Base-by-base conservation (phyloP, 805 yeast species). In the Jamesozyma jinghongensis region DNA sequence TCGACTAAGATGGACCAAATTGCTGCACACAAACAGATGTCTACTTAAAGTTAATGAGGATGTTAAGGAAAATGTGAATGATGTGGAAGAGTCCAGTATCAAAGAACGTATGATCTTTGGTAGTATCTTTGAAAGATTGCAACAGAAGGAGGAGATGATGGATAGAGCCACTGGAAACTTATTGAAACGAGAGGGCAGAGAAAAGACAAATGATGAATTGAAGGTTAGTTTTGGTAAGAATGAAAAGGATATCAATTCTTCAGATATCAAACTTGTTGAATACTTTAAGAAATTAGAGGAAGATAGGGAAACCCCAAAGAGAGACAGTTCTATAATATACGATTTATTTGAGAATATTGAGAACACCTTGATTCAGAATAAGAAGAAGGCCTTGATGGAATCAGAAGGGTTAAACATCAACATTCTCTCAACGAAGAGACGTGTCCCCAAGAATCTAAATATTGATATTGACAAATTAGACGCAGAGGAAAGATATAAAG, bases 61-160 rank as follows among this genome's bases (percentile, higher is more conserved):
- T 8, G n/a, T 12, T 5, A 28, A n/a, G n/a, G 16, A 28, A 28
- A 28, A 3, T n/a, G n/a, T 34, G 1, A 25, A 20, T 25, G 36
- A 19, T 17, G 40, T 30, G 5, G 43, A 38, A 8, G 39, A 46
- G 13, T 36, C 54, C 10, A 52, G 54, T 34, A 43, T 56, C 5
- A 52, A 52, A 37, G 61, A 56, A 38, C 44, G 50, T 29, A 48
- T 53, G 14, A 38, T 56, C 19, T 56, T 56, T 38, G 54, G 53
- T 11, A 50, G 49, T 40, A 49, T 56, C 19, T 56, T 56, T 37
- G 48, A 47, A 20, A 49, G 49, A 19, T 46, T 56, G 34, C 51
- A 49, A 47, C 46, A 48, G 35, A 56, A 54, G 36, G 50, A 51
- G 14, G 39, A 38, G 18, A 14, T 37, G 19, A 22, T 47, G 32